Evolutionary conservation across 2,329 filamentous ascomycete species (phyloP).

Genomic region (Cytospora chrysosperma): DNA sequence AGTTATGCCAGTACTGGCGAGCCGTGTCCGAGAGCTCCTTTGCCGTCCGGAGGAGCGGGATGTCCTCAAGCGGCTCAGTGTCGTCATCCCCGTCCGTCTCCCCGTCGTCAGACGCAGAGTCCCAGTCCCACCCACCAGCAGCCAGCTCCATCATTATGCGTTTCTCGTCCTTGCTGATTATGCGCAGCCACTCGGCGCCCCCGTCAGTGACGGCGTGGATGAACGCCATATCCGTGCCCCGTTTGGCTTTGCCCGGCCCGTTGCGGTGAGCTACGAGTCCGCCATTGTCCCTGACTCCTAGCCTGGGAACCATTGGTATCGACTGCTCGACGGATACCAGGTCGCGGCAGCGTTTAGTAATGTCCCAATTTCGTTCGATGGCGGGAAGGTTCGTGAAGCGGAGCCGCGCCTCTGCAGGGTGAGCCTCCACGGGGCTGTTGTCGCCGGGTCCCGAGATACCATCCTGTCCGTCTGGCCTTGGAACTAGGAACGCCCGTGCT

Average conservation of each 20-base stretch:
- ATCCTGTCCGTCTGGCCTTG: background rate
- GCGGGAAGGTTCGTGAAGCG: slow-evolving; percentile 21
- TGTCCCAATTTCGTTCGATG: slow-evolving; percentile 19
- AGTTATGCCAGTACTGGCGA: slow-evolving; percentile 30
- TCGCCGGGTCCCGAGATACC: background rate
- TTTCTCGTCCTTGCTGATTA: slow-evolving; percentile 33
- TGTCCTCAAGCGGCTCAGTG: slow-evolving; percentile 23
- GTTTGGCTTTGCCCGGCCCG: background rate
- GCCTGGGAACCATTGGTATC: background rate
- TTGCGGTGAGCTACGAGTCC: background rate
- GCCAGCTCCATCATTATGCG: slow-evolving; percentile 34
- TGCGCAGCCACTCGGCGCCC: slow-evolving; percentile 36
- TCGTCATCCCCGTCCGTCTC: slow-evolving; percentile 21
- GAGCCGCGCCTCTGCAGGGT: slow-evolving; percentile 16
- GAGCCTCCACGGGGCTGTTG: background rate
- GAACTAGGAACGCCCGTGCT: slow-evolving; percentile 1
- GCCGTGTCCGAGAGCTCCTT: slow-evolving; percentile 33
- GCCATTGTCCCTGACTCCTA: slow-evolving; percentile 2
- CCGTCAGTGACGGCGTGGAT: slow-evolving; percentile 36
- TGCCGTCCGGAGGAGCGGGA: slow-evolving; percentile 30
- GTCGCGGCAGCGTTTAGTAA: slow-evolving; percentile 17
- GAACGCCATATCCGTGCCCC: background rate
- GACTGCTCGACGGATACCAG: slow-evolving; percentile 15
- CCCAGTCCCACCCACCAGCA: slow-evolving; percentile 33
- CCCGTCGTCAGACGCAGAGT: slow-evolving; percentile 7